Percentiles rank a stretch among this genome's conserved stretches.
Conservation (phyloP, 257 asterid genomes). For the Haberlea rhodopensis region DNA sequence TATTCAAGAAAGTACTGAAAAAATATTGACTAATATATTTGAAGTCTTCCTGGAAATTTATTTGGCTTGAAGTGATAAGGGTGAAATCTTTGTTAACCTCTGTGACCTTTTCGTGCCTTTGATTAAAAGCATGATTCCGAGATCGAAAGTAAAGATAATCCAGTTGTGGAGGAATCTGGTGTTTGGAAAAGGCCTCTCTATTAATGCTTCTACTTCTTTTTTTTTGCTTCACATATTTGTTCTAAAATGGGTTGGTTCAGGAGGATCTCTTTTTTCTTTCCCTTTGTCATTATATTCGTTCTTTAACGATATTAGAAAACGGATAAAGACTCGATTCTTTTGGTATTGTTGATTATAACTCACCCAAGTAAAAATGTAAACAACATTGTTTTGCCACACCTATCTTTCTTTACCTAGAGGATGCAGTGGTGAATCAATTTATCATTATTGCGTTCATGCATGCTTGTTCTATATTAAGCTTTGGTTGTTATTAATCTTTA, state of each 20-base stretch:
- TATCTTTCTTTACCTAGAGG: constrained; percentile 13
- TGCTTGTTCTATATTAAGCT: background rate
- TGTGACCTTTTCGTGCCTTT: too few relatives aligned
- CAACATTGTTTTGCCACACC: constrained; percentile 28
- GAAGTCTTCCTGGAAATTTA: too few relatives aligned
- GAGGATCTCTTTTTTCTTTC: constrained; percentile 74
- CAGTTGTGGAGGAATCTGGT: constrained; percentile 51
- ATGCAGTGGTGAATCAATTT: constrained; percentile 11
- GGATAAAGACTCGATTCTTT: constrained; percentile 42
- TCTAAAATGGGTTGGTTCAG: constrained; percentile 38
- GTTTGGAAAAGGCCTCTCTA: constrained; percentile 26
- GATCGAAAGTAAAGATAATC: too few relatives aligned
- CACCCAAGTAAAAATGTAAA: constrained; percentile 25
- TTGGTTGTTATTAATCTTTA: constrained; percentile 4
- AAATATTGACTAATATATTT: too few relatives aligned
- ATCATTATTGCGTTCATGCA: background rate
- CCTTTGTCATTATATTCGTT: constrained; percentile 43
- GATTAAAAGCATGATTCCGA: too few relatives aligned
- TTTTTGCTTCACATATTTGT: constrained; percentile 42
- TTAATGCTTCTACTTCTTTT: constrained; percentile 30
- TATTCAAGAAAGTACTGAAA: too few relatives aligned
- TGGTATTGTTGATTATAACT: constrained; percentile 26
- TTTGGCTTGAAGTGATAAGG: too few relatives aligned
- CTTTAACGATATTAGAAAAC: constrained; percentile 34
- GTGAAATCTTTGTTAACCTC: too few relatives aligned